Conservation (phyloP, 1,139 yeast genomes). For the Taphrina pruni region DNA sequence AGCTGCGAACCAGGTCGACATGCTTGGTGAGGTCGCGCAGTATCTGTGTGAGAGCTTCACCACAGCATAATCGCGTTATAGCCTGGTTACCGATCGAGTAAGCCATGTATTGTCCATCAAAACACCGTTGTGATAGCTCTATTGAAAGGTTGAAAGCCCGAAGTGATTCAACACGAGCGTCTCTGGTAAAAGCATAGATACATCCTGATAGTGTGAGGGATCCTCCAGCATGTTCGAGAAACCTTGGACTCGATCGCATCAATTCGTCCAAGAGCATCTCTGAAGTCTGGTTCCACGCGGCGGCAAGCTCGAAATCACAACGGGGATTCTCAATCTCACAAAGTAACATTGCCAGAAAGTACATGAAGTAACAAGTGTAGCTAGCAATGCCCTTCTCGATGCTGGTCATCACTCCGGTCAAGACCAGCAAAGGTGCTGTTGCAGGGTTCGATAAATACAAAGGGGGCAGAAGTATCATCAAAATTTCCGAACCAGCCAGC, state of each 20-base stretch:
- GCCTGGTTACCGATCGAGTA: conserved; percentile 31
- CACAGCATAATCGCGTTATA: neutral
- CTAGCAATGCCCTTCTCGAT: conserved; percentile 15
- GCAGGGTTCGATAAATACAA: conserved; percentile 18
- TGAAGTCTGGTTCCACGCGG: conserved; percentile 11
- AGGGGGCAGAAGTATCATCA: conserved; percentile 12
- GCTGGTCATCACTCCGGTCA: conserved; percentile 18
- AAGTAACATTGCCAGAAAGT: conserved; percentile 9
- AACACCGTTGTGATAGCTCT: conserved; percentile 22
- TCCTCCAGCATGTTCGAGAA: conserved; percentile 7
- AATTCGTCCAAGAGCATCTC: conserved; percentile 18
- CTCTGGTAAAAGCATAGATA: conserved; percentile 12
- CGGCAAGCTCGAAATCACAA: conserved; percentile 14
- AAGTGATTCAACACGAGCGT: conserved; percentile 14
- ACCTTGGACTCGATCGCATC: conserved; percentile 8
- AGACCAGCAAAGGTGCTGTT: neutral
- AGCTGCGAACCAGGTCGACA: conserved; percentile 25
- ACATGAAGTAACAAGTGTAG: conserved; percentile 28
- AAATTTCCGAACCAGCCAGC: conserved; percentile 22
- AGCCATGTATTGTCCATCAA: conserved; percentile 32
- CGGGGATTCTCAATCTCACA: conserved; percentile 20
- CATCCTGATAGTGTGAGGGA: conserved; percentile 21
- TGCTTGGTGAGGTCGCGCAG: neutral
- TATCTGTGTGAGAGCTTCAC: conserved; percentile 8
- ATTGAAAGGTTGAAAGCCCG: conserved; percentile 10